phyloP scores from a whole-genome alignment of 78 protist genomes.

The Tieghemostelium lacteum region DNA sequence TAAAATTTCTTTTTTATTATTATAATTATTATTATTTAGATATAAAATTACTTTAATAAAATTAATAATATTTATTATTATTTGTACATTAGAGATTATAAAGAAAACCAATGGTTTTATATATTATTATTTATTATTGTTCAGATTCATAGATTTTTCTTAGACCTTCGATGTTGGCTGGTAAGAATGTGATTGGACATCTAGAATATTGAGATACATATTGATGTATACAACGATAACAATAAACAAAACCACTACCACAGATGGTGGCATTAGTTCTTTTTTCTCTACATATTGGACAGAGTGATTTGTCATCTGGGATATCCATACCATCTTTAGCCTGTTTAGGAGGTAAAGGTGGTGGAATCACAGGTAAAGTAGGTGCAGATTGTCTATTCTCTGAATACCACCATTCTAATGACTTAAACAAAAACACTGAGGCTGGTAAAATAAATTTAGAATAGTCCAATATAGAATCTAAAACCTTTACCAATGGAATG shows the following conservation, averaged over 20 bases:
- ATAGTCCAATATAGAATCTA: conserved; percentile 57
- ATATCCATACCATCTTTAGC: conserved; percentile 61
- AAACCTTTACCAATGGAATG: conserved; percentile 18
- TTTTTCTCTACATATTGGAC: conserved; percentile 54
- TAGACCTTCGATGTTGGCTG: conserved; percentile 39
- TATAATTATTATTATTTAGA: no score
- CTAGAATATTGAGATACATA: conserved; percentile 52
- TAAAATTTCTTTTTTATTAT: no score
- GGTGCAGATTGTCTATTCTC: conserved; percentile 65
- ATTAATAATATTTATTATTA: no score
- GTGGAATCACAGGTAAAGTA: conserved; percentile 71
- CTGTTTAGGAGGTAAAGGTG: conserved; percentile 64
- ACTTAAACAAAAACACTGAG: conserved; percentile 68
- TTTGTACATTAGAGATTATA: no score
- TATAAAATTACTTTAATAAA: no score
- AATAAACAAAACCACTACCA: conserved; percentile 78
- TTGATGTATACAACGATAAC: conserved; percentile 69
- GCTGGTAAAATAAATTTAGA: conserved; percentile 55
- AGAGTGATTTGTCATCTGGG: conserved; percentile 54
- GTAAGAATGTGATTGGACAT: conserved; percentile 76
- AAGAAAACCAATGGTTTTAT: no score
- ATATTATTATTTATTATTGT: not conserved
- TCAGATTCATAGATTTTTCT: conserved; percentile 77
- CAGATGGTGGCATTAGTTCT: conserved; percentile 77
- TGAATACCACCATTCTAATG: conserved; percentile 81